Conservation (phyloP, 2,329 filamentous ascomycete genomes). For the Colletotrichum limetticola region DNA sequence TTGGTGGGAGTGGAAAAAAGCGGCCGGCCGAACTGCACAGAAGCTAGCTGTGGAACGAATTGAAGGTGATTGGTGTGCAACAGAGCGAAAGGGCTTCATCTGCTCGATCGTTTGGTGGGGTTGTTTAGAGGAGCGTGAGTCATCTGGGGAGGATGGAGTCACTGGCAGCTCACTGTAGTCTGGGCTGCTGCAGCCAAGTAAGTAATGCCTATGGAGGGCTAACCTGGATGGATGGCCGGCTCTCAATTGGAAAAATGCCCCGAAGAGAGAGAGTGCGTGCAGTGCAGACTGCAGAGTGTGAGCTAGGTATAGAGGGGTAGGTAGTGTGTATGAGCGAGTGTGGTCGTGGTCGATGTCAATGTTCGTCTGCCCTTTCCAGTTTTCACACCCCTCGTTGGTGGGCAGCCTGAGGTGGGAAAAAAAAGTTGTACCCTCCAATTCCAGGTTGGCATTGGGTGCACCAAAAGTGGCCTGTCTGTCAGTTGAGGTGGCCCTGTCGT, state of each 20-base stretch:
- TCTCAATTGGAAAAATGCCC: background rate
- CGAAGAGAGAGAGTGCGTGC: background rate
- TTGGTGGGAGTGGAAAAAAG: slow-evolving; percentile 31
- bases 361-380: background rate
- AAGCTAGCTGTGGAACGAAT: slow-evolving; percentile 37
- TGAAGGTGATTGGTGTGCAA: slow-evolving; percentile 33
- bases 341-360: background rate
- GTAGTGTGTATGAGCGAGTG: background rate
- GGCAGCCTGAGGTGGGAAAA: background rate
- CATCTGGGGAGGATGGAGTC: slow-evolving; percentile 22
- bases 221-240: background rate
- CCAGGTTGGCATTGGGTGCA: background rate
- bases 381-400: background rate
- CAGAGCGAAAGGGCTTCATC: slow-evolving; percentile 36
- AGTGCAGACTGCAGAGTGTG: background rate
- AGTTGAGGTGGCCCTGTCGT: slow-evolving; percentile 7
- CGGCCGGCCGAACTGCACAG: slow-evolving; percentile 36
- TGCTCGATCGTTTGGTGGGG: slow-evolving; percentile 31
- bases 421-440: background rate
- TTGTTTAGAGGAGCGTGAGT: slow-evolving; percentile 31
- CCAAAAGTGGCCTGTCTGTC: background rate
- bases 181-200: background rate
- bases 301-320: background rate
- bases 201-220: background rate
- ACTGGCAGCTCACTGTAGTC: background rate